These are phyloP conservation scores for Rhododendron molle DNA, from an alignment of 148 eudicot species.

Conservation along the genomic window DNA sequence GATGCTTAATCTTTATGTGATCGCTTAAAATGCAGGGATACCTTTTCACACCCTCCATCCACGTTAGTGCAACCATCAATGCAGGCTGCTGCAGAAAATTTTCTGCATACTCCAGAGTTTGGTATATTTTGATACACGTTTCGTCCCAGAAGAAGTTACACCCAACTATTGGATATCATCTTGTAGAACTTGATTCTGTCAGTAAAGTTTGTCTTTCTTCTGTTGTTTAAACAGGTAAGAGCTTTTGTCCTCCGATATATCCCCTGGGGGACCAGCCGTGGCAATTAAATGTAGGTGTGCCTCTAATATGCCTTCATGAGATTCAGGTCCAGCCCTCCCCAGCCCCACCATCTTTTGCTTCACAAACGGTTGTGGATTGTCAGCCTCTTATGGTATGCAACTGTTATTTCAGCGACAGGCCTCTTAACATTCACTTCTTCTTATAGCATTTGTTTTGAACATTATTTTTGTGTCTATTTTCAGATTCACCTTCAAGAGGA, in stretches of 20 bases:
- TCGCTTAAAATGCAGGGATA: conserved; percentile 63
- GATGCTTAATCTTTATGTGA: neutral
- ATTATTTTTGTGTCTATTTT: conserved; percentile 9
- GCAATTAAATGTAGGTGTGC: conserved; percentile 51
- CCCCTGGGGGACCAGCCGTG: conserved; percentile 60
- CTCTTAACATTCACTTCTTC: conserved; percentile 1
- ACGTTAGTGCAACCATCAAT: conserved; percentile 87
- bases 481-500: conserved; percentile 98
- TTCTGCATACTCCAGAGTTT: conserved; percentile 61
- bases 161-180: neutral
- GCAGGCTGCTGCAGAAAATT: conserved; percentile 41
- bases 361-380: conserved; percentile 71
- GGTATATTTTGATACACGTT: conserved; percentile 37
- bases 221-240: conserved; percentile 46
- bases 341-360: conserved; percentile 68
- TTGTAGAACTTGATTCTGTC: neutral
- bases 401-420: conserved; percentile 3
- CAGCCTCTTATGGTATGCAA: conserved; percentile 75
- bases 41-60: conserved; percentile 82
- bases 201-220: conserved; percentile 13
- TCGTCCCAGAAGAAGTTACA: neutral
- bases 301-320: conserved; percentile 68
- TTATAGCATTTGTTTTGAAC: neutral
- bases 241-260: conserved; percentile 87
- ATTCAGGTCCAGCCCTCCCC: conserved; percentile 85